Evolutionary conservation across 2,329 filamentous ascomycete species (phyloP).

Genomic region (Geosmithia putterillii): DNA sequence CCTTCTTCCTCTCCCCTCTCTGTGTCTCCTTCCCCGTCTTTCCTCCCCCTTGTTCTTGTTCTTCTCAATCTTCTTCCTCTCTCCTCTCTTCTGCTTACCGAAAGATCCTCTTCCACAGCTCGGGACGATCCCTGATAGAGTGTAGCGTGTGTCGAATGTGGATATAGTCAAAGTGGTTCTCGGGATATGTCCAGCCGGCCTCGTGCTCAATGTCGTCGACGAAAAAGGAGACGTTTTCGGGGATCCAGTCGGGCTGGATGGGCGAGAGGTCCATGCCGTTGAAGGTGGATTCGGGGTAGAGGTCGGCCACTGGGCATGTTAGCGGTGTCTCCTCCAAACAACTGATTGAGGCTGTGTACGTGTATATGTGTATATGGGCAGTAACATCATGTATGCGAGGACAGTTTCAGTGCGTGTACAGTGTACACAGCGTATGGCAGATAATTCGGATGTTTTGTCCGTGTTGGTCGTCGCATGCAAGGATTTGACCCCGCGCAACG

Average conservation of each 20-base stretch:
- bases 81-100: slow-evolving; percentile 16
- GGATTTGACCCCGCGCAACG: neutral
- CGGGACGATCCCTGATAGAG: slow-evolving; percentile 26
- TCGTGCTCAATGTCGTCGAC: slow-evolving; percentile 39
- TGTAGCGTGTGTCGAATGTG: slow-evolving; percentile 34
- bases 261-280: slow-evolving; percentile 38
- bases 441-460: no score
- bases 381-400: no score
- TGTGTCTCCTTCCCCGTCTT: no score
- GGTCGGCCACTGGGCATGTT: slow-evolving; percentile 28
- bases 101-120: slow-evolving; percentile 28
- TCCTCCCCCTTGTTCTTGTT: neutral
- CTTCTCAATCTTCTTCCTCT: neutral
- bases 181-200: slow-evolving; percentile 34
- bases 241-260: slow-evolving; percentile 38
- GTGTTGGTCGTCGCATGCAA: no score
- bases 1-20: neutral
- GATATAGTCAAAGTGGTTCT: slow-evolving; percentile 33
- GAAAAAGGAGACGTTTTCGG: slow-evolving; percentile 36
- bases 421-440: no score
- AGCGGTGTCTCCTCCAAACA: neutral
- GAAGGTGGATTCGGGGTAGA: slow-evolving; percentile 28
- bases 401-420: no score
- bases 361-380: no score
- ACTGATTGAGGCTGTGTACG: no score